These are phyloP conservation scores for Capsella rubella DNA, from an alignment of 441 rosid genomes.

Conservation along the genomic window DNA sequence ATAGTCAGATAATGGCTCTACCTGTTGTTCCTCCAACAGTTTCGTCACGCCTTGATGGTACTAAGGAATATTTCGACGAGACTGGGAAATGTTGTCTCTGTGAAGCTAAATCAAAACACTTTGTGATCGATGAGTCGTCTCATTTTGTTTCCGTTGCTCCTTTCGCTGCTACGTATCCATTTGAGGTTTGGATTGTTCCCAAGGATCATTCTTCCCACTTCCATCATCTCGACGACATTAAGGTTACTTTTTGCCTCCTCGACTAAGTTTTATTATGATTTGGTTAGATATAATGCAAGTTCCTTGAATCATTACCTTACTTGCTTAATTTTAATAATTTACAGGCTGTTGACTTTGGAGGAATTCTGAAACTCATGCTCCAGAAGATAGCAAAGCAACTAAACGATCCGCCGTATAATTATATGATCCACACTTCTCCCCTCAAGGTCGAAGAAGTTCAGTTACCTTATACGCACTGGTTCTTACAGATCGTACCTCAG, in stretches of 20 bases:
- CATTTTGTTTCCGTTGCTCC: constrained; percentile 73
- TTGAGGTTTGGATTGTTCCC: constrained; percentile 91
- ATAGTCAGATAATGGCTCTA: constrained; percentile 82
- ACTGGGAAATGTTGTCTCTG: constrained; percentile 78
- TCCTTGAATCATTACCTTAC: constrained; percentile 6
- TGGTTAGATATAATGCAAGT: constrained; percentile 10
- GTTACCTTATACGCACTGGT: constrained; percentile 75
- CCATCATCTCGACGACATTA: constrained; percentile 64
- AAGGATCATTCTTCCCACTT: constrained; percentile 72
- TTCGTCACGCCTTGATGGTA: constrained; percentile 58
- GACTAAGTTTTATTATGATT: background rate
- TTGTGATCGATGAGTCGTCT: constrained; percentile 61
- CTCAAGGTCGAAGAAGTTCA: constrained; percentile 50
- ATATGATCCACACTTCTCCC: constrained; percentile 91
- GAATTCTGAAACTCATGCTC: constrained; percentile 71
- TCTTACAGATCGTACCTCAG: constrained; percentile 79
- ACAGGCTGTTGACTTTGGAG: constrained; percentile 86
- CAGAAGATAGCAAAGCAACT: constrained; percentile 66
- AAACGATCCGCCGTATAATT: constrained; percentile 78
- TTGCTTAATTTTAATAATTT: constrained; percentile 6
- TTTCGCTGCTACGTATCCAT: constrained; percentile 74
- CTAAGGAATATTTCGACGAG: constrained; percentile 56
- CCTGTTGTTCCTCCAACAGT: constrained; percentile 76
- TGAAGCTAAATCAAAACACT: constrained; percentile 56
- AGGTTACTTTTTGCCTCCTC: constrained; percentile 49